These are phyloP conservation scores for Colletotrichum orbiculare DNA, from an alignment of 2,329 filamentous ascomycete genomes.

Conservation along the genomic window DNA sequence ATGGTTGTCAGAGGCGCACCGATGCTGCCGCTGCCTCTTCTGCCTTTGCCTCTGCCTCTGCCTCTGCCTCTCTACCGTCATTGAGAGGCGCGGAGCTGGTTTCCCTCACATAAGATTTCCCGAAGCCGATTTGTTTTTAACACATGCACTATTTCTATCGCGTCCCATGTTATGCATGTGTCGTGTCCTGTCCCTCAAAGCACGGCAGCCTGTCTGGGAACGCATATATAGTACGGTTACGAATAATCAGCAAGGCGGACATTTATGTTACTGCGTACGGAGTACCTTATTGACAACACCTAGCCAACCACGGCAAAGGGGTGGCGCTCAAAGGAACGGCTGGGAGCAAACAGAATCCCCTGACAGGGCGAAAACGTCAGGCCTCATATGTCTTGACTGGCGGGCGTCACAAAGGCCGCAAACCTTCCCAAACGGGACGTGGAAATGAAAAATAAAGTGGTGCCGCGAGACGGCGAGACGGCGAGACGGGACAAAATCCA, in stretches of 20 bases:
- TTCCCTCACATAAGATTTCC: background rate
- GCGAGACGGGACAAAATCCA: slow-evolving; percentile 9
- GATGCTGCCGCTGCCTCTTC: slow-evolving; percentile 22
- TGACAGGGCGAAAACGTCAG: slow-evolving; percentile 18
- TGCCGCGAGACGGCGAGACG: slow-evolving; percentile 19
- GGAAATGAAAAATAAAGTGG: slow-evolving; percentile 8
- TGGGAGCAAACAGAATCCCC: slow-evolving; percentile 22
- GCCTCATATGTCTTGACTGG: slow-evolving; percentile 8
- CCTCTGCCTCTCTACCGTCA: too few relatives aligned
- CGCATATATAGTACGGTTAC: background rate
- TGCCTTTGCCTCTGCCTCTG: background rate
- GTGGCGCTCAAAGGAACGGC: slow-evolving; percentile 16
- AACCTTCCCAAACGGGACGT: slow-evolving; percentile 11
- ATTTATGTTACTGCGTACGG: background rate
- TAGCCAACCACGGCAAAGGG: slow-evolving; percentile 13
- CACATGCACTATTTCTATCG: slow-evolving; percentile 10
- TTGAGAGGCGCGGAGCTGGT: too few relatives aligned
- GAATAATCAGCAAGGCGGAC: background rate
- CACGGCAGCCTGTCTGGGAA: too few relatives aligned
- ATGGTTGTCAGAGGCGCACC: slow-evolving; percentile 5
- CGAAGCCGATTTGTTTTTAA: background rate
- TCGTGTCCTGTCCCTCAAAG: background rate
- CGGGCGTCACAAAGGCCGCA: slow-evolving; percentile 18
- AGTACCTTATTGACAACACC: slow-evolving; percentile 2
- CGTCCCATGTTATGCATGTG: background rate